A percentile compares a stretch with the other conserved stretches of the same genome.
Conservation (phyloP, 306 rosid genomes). For the Begonia masoniana region DNA sequence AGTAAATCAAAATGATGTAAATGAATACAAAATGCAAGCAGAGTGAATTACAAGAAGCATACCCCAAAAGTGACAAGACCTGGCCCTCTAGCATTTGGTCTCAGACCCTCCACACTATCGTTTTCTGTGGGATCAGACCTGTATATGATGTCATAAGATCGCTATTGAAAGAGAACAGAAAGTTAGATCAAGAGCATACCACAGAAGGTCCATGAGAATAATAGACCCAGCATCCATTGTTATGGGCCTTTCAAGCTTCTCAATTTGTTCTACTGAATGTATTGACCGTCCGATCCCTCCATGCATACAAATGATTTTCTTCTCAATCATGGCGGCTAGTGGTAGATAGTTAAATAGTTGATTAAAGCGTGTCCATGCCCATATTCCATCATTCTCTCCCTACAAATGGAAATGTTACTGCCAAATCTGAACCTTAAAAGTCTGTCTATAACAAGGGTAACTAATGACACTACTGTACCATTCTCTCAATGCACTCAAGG, state of each 20-base stretch:
- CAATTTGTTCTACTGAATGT: slow-evolving; percentile 86
- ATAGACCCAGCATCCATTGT: slow-evolving; percentile 99
- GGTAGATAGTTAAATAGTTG: slow-evolving; percentile 98
- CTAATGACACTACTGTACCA: slow-evolving; percentile 41
- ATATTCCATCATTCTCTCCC: slow-evolving; percentile 99
- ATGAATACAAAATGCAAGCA: no score
- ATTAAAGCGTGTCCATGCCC: slow-evolving; percentile 99
- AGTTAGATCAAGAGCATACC: slow-evolving; percentile 33
- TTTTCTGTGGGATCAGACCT: slow-evolving; percentile 99
- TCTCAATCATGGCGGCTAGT: slow-evolving; percentile 92
- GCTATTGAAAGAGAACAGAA: slow-evolving; percentile 2
- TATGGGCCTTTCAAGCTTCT: slow-evolving; percentile 97
- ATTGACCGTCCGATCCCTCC: slow-evolving; percentile 99
- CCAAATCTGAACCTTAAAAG: slow-evolving; percentile 19
- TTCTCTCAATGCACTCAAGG: slow-evolving; percentile 98
- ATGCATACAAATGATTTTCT: slow-evolving; percentile 98
- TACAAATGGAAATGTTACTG: slow-evolving; percentile 5
- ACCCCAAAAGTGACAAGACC: slow-evolving; percentile 99
- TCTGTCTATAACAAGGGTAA: slow-evolving; percentile 16
- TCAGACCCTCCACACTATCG: slow-evolving; percentile 94
- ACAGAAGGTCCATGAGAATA: slow-evolving; percentile 86
- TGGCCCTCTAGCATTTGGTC: slow-evolving; percentile 99
- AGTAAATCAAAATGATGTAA: no score
- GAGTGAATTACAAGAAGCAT: slow-evolving; percentile 9
- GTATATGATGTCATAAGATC: slow-evolving; percentile 17